Conservation (phyloP, 768 basidiomycete species). For the Termitomyces sp. region DNA sequence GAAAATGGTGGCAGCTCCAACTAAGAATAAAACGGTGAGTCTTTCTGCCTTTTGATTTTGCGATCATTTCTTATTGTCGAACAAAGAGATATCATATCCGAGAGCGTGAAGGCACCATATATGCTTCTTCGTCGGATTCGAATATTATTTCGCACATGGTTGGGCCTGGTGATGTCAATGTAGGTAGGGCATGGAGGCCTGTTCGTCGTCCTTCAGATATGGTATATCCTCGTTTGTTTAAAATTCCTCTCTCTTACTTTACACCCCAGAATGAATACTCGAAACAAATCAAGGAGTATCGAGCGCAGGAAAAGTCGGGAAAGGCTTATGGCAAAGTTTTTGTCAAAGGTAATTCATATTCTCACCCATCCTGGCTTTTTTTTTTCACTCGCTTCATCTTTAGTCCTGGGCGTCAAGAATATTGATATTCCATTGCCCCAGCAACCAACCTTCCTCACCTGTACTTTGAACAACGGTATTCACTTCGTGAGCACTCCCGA, state of each 20-base stretch:
- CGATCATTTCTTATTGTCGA: constrained; percentile 5
- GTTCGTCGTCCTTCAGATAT: constrained; percentile 92
- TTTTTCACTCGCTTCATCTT: constrained; percentile 2
- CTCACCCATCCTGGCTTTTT: not conserved
- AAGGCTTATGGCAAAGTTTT: constrained; percentile 92
- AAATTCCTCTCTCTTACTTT: constrained; percentile 5
- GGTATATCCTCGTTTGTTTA: constrained; percentile 39
- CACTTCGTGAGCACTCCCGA: constrained; percentile 92
- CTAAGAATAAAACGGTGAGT: constrained; percentile 36
- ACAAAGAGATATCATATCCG: constrained; percentile 76
- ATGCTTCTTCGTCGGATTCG: constrained; percentile 69
- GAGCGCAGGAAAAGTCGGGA: constrained; percentile 67
- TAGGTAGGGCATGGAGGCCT: constrained; percentile 80
- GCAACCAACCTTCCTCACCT: constrained; percentile 70
- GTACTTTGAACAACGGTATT: constrained; percentile 94
- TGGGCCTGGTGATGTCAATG: constrained; percentile 77
- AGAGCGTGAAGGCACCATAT: constrained; percentile 71
- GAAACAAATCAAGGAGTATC: constrained; percentile 80
- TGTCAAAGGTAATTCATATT: constrained; percentile 65
- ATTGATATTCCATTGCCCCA: constrained; percentile 74
- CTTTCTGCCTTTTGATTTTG: constrained; percentile 2
- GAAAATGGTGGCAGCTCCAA: constrained; percentile 45
- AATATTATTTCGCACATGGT: constrained; percentile 69
- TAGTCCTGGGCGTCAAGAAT: constrained; percentile 74
- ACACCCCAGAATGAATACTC: constrained; percentile 83